A percentile compares a stretch with the other conserved stretches of the same genome.
These are phyloP conservation scores for Biscogniauxia sp. DNA, from an alignment of 2,329 filamentous ascomycete genomes.

Conservation along the genomic window DNA sequence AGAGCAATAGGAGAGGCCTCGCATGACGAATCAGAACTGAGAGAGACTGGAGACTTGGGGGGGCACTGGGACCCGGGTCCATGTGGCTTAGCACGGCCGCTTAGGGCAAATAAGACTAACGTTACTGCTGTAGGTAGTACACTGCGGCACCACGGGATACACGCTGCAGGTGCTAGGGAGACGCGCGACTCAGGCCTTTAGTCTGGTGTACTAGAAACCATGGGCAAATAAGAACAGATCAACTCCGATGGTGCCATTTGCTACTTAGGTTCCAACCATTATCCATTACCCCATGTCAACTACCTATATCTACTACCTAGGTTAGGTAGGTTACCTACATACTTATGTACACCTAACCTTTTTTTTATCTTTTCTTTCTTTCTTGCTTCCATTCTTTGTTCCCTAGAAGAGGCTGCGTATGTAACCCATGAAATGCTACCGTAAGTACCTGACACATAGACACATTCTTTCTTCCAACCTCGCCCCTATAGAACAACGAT, in stretches of 20 bases:
- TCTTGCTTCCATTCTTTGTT: no score
- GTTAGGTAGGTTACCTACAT: no score
- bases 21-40: background rate
- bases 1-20: conserved; percentile 2
- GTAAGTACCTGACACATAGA: background rate
- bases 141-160: background rate
- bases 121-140: background rate
- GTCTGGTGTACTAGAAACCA: no score
- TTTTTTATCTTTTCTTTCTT: no score
- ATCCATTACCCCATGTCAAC: background rate
- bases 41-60: background rate
- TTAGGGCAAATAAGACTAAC: background rate
- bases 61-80: background rate
- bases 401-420: background rate
- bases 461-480: background rate
- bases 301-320: no score
- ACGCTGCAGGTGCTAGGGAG: background rate
- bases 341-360: no score
- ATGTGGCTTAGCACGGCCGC: background rate
- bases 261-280: background rate
- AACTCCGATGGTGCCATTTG: background rate
- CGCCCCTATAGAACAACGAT: background rate
- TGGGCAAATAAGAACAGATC: background rate
- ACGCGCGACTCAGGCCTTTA: no score
- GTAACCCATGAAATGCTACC: background rate